Percentiles rank a stretch among this genome's conserved stretches.
Evolutionary conservation across 306 rosid genomes (phyloP).

Genomic region (peach (Prunus persica)): Prunus_persica_NCBIv2 NC_034012.1:10894501-10895000

Average conservation of each 20-base stretch:
- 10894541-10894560: too few species aligned
- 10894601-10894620: background rate
- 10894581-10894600: background rate
- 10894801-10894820: constrained; percentile 1
- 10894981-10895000: background rate
- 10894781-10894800: background rate
- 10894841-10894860: too few species aligned
- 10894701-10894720: background rate
- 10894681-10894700: background rate
- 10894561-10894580: background rate
- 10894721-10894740: background rate
- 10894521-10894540: too few species aligned
- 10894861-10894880: too few species aligned
- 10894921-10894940: too few species aligned
- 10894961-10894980: too few species aligned
- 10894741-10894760: background rate
- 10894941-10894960: too few species aligned
- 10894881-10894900: too few species aligned
- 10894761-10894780: background rate
- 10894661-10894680: background rate
- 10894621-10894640: background rate
- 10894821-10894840: background rate
- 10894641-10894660: background rate
- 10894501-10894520: too few species aligned
- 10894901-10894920: too few species aligned